A percentile compares a stretch with the other conserved stretches of the same genome.
phyloP scores from a whole-genome alignment of 257 asterid species.

The Capsicum rhomboideum region DNA sequence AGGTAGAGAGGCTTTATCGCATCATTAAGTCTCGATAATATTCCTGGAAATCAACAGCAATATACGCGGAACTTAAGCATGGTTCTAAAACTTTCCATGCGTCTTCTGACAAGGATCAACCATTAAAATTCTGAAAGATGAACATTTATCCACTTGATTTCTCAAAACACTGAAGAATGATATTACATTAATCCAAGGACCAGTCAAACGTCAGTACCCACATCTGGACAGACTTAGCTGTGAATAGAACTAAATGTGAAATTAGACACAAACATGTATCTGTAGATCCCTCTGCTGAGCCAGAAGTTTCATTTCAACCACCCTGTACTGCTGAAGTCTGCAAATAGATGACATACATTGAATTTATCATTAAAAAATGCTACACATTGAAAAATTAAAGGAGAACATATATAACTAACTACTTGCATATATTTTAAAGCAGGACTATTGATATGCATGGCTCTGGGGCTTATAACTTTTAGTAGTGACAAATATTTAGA shows the following conservation, averaged over 20 bases:
- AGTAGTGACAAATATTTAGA: neutral
- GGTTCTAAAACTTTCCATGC: neutral
- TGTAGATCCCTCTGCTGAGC: constrained; percentile 53
- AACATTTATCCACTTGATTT: neutral
- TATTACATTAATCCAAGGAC: neutral
- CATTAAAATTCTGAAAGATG: neutral
- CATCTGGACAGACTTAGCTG: constrained; percentile 1
- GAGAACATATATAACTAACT: neutral
- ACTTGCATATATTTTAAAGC: neutral
- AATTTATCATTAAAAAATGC: neutral
- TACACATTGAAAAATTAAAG: neutral
- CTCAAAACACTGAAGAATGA: neutral
- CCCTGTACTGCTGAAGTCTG: constrained; percentile 55
- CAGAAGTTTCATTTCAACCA: constrained; percentile 54
- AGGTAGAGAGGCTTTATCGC: no score
- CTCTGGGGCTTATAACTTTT: neutral
- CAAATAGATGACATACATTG: neutral
- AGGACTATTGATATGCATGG: neutral
- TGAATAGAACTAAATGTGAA: neutral
- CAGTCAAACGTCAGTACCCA: neutral
- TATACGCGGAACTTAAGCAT: neutral
- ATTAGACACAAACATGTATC: constrained; percentile 28
- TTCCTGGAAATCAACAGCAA: neutral
- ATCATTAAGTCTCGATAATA: no score
- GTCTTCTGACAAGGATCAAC: neutral